A percentile compares a stretch with the other conserved stretches of the same genome.
These are phyloP conservation scores for Chernovozyma sophiae-reginae DNA, from an alignment of 1,139 yeast species.

Conservation along the genomic window DNA sequence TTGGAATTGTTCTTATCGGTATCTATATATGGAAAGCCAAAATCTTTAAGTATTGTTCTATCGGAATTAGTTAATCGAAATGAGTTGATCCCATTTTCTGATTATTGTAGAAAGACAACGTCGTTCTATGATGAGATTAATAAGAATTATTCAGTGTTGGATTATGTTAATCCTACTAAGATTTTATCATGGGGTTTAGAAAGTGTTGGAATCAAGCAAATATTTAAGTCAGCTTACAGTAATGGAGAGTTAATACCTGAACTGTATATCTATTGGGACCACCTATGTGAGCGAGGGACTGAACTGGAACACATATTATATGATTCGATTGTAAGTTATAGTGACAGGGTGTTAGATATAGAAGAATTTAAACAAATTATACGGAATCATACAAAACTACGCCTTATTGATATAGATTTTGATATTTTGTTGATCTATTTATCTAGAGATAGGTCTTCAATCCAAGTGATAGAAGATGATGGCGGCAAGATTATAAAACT, in stretches of 20 bases:
- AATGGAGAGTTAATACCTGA: constrained; percentile 18
- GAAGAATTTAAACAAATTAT: constrained; percentile 9
- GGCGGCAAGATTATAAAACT: constrained; percentile 20
- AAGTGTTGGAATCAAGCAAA: constrained; percentile 1
- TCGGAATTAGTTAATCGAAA: constrained; percentile 22
- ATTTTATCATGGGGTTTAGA: constrained; percentile 20
- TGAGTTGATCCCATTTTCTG: constrained; percentile 22
- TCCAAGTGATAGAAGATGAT: constrained; percentile 12
- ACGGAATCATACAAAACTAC: constrained; percentile 7
- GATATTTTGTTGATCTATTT: constrained; percentile 23
- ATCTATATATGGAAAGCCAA: constrained; percentile 29
- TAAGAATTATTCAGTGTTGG: constrained; percentile 8
- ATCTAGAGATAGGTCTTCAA: constrained; percentile 18
- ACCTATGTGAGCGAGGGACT: constrained; percentile 15
- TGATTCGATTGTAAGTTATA: constrained; percentile 2
- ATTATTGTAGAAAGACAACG: constrained; percentile 11
- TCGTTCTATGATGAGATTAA: constrained; percentile 10
- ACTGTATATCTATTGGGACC: constrained; percentile 24
- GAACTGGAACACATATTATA: constrained; percentile 1
- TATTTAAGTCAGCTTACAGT: constrained; percentile 1
- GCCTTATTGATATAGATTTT: constrained; percentile 20
- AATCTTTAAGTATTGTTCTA: constrained; percentile 19
- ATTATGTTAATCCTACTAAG: constrained; percentile 17
- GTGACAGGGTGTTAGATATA: constrained; percentile 18
- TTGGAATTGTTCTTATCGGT: constrained; percentile 18